phyloP scores from a whole-genome alignment of 2,329 filamentous ascomycete genomes.

The Dothideomycetidae sp. region DNA sequence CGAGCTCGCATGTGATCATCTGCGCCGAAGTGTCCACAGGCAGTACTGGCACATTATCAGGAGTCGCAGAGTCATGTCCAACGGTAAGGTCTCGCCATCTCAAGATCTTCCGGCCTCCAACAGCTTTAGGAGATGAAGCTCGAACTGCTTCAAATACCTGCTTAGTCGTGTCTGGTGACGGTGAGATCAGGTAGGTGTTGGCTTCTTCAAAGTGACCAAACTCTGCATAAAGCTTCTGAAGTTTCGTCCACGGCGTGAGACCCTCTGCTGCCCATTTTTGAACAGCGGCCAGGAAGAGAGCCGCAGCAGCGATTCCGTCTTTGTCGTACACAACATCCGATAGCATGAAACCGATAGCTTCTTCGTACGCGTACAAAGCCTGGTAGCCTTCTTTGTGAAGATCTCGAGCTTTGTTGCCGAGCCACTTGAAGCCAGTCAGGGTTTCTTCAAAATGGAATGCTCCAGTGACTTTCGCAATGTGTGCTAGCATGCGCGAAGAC shows the following conservation, averaged over 20 bases:
- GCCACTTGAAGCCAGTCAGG: constrained; percentile 54
- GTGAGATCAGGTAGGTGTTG: constrained; percentile 50
- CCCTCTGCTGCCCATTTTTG: constrained; percentile 38
- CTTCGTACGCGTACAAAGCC: constrained; percentile 45
- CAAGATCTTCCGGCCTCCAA: constrained; percentile 36
- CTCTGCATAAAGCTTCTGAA: constrained; percentile 41
- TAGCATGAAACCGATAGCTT: constrained; percentile 55
- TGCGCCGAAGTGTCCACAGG: constrained; percentile 44
- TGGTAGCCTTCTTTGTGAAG: constrained; percentile 36
- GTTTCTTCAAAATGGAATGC: constrained; percentile 47
- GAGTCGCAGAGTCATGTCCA: constrained; percentile 43
- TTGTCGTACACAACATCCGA: constrained; percentile 48
- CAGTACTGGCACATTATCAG: constrained; percentile 38
- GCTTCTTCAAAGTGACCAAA: constrained; percentile 49
- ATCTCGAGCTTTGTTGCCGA: constrained; percentile 45
- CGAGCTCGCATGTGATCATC: constrained; percentile 50
- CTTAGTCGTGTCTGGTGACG: constrained; percentile 37
- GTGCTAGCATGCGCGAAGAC: constrained; percentile 47
- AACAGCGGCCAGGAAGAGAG: constrained; percentile 43
- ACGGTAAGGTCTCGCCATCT: constrained; percentile 49
- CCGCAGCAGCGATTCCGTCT: constrained; percentile 47
- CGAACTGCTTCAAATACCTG: constrained; percentile 43
- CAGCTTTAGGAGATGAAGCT: constrained; percentile 5
- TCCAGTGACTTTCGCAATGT: constrained; percentile 37
- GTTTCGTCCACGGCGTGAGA: constrained; percentile 42